These are phyloP conservation scores for Tephrocybe sp. DNA, from an alignment of 768 basidiomycete genomes.

Conservation along the genomic window DNA sequence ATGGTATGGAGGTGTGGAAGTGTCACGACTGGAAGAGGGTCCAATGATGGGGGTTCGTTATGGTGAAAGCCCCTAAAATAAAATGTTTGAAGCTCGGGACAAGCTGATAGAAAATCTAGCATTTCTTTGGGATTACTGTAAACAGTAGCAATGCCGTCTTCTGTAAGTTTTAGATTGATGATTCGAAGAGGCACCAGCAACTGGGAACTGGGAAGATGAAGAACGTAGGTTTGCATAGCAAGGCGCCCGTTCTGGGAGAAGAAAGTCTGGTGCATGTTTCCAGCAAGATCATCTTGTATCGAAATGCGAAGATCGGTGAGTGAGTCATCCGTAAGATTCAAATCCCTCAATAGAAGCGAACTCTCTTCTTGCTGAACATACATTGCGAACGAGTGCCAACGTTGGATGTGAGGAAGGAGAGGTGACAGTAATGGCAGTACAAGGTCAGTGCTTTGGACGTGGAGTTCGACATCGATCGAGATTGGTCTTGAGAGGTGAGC, in stretches of 20 bases:
- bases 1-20: constrained; percentile 64
- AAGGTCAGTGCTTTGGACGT: constrained; percentile 44
- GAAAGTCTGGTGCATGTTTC: constrained; percentile 30
- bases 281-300: constrained; percentile 34
- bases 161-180: constrained; percentile 57
- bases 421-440: constrained; percentile 67
- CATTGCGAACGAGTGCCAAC: constrained; percentile 58
- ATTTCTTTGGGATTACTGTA: constrained; percentile 48
- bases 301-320: constrained; percentile 38
- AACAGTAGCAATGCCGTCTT: constrained; percentile 38
- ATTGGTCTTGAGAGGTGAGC: constrained; percentile 51
- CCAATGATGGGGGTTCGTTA: constrained; percentile 34
- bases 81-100: constrained; percentile 61
- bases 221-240: constrained; percentile 49
- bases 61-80: constrained; percentile 54
- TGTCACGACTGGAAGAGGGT: constrained; percentile 39
- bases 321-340: constrained; percentile 23
- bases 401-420: constrained; percentile 51
- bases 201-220: constrained; percentile 46
- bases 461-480: constrained; percentile 53
- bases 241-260: constrained; percentile 24
- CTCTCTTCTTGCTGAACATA: constrained; percentile 40
- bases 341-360: constrained; percentile 23
- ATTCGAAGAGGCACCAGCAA: constrained; percentile 52
- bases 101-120: constrained; percentile 60